Conservation (phyloP, 2,329 filamentous ascomycete species). For the Aquanectria penicillioides region DNA sequence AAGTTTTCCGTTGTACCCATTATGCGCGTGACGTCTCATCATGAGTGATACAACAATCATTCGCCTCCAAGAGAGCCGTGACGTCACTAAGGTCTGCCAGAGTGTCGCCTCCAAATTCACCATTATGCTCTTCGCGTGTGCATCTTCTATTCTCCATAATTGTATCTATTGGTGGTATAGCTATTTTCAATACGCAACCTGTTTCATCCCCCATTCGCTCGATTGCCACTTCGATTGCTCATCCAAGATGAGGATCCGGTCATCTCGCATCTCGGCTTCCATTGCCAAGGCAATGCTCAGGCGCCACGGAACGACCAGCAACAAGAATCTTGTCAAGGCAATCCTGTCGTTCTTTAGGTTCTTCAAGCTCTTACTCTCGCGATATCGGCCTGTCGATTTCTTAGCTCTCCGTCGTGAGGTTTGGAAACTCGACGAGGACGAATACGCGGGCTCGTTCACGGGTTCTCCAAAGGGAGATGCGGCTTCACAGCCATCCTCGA, state of each 20-base stretch:
- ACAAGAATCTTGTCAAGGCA: constrained; percentile 42
- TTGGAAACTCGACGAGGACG: constrained; percentile 49
- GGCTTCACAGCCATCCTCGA: background rate
- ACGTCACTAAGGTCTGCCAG: constrained; percentile 33
- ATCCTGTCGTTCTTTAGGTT: constrained; percentile 47
- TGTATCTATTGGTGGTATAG: no score
- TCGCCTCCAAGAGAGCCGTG: background rate
- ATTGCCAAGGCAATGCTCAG: constrained; percentile 64
- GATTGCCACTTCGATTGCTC: background rate
- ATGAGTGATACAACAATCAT: background rate
- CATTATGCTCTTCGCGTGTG: no score
- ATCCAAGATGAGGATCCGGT: constrained; percentile 45
- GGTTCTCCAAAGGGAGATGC: constrained; percentile 38
- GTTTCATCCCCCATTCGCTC: background rate
- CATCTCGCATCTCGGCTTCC: constrained; percentile 63
- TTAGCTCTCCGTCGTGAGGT: constrained; percentile 41
- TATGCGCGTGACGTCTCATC: background rate
- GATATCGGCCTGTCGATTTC: constrained; percentile 44
- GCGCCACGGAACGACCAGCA: constrained; percentile 40
- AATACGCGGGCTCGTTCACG: constrained; percentile 51
- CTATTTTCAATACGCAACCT: no score
- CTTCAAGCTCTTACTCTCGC: constrained; percentile 45
- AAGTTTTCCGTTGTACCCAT: background rate
- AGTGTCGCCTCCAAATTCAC: no score
- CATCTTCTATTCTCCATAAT: no score